phyloP scores from a whole-genome alignment of 768 basidiomycete species.

The Boletus reticulatus region DNA sequence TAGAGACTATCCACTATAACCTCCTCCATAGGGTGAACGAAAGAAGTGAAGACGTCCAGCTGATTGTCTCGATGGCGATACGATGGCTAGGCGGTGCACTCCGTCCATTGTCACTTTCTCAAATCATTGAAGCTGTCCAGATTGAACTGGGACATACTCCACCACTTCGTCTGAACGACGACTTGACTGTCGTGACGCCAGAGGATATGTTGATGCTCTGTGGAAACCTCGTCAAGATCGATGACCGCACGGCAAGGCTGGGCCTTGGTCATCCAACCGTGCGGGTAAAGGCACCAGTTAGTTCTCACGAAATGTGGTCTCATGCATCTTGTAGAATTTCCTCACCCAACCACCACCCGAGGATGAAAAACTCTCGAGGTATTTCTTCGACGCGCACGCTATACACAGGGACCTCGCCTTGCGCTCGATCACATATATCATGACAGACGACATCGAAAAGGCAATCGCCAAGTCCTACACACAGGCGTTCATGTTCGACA shows the following conservation, averaged over 20 bases:
- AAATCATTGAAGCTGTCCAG: slow-evolving; percentile 29
- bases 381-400: slow-evolving; percentile 22
- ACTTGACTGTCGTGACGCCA: slow-evolving; percentile 23
- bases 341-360: slow-evolving; percentile 19
- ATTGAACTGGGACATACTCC: slow-evolving; percentile 23
- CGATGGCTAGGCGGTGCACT: slow-evolving; percentile 28
- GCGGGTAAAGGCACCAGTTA: slow-evolving; percentile 13
- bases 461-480: slow-evolving; percentile 23
- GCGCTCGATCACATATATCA: slow-evolving; percentile 29
- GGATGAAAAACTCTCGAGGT: slow-evolving; percentile 6
- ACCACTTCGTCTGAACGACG: slow-evolving; percentile 24
- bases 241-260: slow-evolving; percentile 17
- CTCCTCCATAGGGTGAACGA: slow-evolving; percentile 22
- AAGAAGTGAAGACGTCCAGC: slow-evolving; percentile 21
- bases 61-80: slow-evolving; percentile 23
- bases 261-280: slow-evolving; percentile 24
- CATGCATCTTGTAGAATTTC: slow-evolving; percentile 18
- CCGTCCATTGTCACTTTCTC: slow-evolving; percentile 24
- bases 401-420: slow-evolving; percentile 29
- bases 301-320: not conserved
- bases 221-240: slow-evolving; percentile 27
- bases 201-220: slow-evolving; percentile 27
- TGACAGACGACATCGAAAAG: slow-evolving; percentile 23
- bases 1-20: slow-evolving; percentile 20
- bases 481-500: slow-evolving; percentile 25